These are phyloP conservation scores for Plasmodium inui DNA, from an alignment of 169 alveolate species.

Conservation along the genomic window DNA sequence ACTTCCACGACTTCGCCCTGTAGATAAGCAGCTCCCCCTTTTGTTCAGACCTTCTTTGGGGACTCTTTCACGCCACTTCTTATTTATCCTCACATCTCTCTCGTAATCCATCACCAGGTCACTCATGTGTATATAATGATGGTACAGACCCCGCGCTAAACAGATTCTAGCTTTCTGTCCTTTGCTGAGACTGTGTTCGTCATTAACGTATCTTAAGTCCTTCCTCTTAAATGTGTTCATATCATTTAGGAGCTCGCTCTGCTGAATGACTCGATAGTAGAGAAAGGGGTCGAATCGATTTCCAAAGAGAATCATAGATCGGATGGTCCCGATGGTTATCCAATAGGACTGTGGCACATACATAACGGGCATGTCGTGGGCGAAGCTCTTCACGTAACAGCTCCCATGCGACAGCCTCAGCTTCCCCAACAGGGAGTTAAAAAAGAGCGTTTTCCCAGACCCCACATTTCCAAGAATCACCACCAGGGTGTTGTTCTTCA, in stretches of 20 bases:
- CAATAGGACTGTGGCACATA: slow-evolving; percentile 87
- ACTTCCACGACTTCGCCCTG: background rate
- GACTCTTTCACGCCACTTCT: background rate
- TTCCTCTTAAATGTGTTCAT: slow-evolving; percentile 82
- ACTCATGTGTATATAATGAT: slow-evolving; percentile 59
- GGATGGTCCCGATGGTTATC: slow-evolving; percentile 86
- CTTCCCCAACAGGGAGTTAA: slow-evolving; percentile 85
- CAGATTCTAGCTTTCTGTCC: slow-evolving; percentile 94
- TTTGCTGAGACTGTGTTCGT: slow-evolving; percentile 89
- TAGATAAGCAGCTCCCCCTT: background rate
- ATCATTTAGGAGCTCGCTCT: slow-evolving; percentile 82
- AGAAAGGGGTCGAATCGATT: slow-evolving; percentile 65
- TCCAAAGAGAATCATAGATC: slow-evolving; percentile 87
- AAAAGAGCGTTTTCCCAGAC: slow-evolving; percentile 90
- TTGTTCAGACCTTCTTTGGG: background rate
- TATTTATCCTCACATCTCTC: background rate
- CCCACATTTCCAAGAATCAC: slow-evolving; percentile 92
- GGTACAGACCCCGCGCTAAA: slow-evolving; percentile 93
- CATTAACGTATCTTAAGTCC: slow-evolving; percentile 84
- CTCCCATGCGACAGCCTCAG: slow-evolving; percentile 14
- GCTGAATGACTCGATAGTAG: slow-evolving; percentile 76
- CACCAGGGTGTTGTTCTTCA: slow-evolving; percentile 38
- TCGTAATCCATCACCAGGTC: background rate
- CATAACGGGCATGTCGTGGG: slow-evolving; percentile 80
- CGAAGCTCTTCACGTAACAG: slow-evolving; percentile 36